Percentiles rank a stretch among this genome's conserved stretches.
Conservation (phyloP, 169 alveolate genomes). For the Plasmodium knowlesi region DNA sequence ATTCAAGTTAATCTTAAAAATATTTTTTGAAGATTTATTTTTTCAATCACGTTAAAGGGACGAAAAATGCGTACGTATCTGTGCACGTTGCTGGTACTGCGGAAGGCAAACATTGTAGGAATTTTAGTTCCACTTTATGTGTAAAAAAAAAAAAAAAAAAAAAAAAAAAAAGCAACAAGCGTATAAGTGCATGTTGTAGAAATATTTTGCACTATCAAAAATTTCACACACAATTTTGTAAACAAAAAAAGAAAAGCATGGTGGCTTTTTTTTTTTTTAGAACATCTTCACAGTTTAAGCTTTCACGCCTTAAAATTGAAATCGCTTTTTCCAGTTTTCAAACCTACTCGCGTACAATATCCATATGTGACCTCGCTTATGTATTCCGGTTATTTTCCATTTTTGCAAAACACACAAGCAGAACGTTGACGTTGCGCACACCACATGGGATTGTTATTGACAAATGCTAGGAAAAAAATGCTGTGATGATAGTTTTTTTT, state of each 20-base stretch:
- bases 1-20: background rate
- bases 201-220: conserved; percentile 36
- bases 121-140: conserved; percentile 2
- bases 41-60: background rate
- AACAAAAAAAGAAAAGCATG: background rate
- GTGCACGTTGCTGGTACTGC: background rate
- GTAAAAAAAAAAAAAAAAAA: conserved; percentile 6
- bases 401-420: conserved; percentile 9
- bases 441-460: conserved; percentile 2
- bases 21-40: background rate
- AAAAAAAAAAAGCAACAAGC: conserved; percentile 8
- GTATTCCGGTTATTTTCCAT: background rate
- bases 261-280: background rate
- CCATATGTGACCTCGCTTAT: background rate
- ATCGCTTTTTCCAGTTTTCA: conserved; percentile 4
- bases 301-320: background rate
- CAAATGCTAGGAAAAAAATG: conserved; percentile 1
- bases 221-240: conserved; percentile 44
- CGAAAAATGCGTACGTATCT: background rate
- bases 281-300: background rate
- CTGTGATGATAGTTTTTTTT: conserved; percentile 7
- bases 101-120: background rate
- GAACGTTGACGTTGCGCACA: background rate
- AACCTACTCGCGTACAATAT: background rate
- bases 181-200: conserved; percentile 67